These are phyloP conservation scores for Teunomyces cretensis DNA, from an alignment of 805 yeast species.

Conservation along the genomic window DNA sequence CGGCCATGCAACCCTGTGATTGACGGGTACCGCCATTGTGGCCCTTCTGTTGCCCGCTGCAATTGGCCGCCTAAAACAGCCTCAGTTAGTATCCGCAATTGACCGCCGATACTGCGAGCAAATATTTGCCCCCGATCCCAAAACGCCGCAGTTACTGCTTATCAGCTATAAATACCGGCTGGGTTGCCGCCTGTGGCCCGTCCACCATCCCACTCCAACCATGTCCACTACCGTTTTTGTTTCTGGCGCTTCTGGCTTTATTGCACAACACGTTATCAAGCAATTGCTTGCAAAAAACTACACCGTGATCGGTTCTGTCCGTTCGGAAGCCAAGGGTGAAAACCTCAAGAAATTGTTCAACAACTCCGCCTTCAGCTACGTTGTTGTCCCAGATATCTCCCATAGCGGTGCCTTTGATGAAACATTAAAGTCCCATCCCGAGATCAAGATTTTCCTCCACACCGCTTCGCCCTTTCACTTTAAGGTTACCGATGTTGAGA, in stretches of 20 bases:
- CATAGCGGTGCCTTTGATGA: conserved; percentile 16
- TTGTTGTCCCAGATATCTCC: conserved; percentile 14
- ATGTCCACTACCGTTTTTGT: conserved; percentile 18
- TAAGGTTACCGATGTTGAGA: conserved; percentile 11
- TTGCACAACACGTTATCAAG: conserved; percentile 27
- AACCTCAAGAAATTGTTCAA: conserved; percentile 14
- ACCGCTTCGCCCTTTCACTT: conserved; percentile 17
- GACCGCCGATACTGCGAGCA: too few species aligned
- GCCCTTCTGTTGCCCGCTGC: too few species aligned
- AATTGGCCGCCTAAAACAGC: too few species aligned
- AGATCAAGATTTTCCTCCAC: conserved; percentile 15
- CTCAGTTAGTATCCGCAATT: too few species aligned
- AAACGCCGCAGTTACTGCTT: too few species aligned
- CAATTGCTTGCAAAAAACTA: conserved; percentile 20
- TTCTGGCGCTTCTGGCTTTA: conserved; percentile 34
- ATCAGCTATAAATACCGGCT: too few species aligned
- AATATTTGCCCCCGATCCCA: too few species aligned
- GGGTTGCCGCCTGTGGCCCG: too few species aligned
- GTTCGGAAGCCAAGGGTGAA: conserved; percentile 38
- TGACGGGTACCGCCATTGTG: too few species aligned
- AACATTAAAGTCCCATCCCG: conserved; percentile 15
- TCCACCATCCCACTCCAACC: too few species aligned
- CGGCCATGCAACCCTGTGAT: too few species aligned
- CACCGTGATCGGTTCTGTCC: conserved; percentile 35
- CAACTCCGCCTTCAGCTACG: conserved; percentile 11